Percentiles rank a stretch among this genome's conserved stretches.
These are phyloP conservation scores for Cutaneotrichosporon daszewskae DNA, from an alignment of 1,284 basidiomycete species.

Conservation along the genomic window DNA sequence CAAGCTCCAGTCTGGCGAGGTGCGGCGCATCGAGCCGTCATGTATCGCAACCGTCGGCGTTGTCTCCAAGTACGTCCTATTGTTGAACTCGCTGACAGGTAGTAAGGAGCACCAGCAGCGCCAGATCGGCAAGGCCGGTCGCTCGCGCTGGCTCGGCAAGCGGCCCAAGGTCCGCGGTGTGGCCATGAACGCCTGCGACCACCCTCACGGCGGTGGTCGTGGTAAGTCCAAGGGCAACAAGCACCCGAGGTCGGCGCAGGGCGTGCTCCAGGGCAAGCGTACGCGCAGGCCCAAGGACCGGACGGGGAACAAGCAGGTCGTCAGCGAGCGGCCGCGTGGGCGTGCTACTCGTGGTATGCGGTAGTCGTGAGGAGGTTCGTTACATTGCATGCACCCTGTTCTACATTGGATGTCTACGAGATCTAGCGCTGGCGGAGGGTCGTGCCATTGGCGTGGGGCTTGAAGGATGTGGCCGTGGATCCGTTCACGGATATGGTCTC, in stretches of 20 bases:
- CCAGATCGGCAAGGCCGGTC: conserved; percentile 84
- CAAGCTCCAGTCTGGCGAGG: conserved; percentile 85
- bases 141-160: conserved; percentile 80
- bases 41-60: conserved; percentile 86
- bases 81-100: background rate
- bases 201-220: conserved; percentile 94
- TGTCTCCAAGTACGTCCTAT: conserved; percentile 66
- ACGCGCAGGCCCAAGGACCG: conserved; percentile 87
- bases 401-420: conserved; percentile 4
- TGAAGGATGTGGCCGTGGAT: background rate
- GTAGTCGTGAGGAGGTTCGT: background rate
- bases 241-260: conserved; percentile 83
- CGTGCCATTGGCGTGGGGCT: background rate
- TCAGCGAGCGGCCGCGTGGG: conserved; percentile 79
- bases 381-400: conserved; percentile 20
- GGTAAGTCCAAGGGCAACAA: conserved; percentile 97
- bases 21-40: conserved; percentile 73
- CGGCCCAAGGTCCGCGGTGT: conserved; percentile 89
- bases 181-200: conserved; percentile 97
- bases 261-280: conserved; percentile 85
- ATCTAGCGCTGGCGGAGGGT: background rate
- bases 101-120: conserved; percentile 75
- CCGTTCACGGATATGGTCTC: background rate
- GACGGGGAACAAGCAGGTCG: conserved; percentile 91
- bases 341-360: conserved; percentile 41